A percentile compares a stretch with the other conserved stretches of the same genome.
Conservation (phyloP, 2,329 filamentous ascomycete genomes). For the Hawksworthiomyces lignivorus region DNA sequence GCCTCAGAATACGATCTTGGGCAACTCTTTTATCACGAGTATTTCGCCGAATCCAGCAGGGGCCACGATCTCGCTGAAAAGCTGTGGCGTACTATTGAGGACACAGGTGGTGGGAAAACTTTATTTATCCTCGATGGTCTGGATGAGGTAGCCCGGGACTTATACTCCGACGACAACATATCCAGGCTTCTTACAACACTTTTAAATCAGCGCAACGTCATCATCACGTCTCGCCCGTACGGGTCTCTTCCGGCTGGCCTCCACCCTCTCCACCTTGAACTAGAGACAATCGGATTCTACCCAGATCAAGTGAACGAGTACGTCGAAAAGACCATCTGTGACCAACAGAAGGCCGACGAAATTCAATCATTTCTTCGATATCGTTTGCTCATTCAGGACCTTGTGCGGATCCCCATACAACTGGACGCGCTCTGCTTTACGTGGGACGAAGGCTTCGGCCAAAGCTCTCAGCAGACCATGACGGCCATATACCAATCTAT, state of each 20-base stretch:
- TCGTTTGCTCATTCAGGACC: conserved; percentile 24
- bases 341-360: too few species aligned
- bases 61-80: too few species aligned
- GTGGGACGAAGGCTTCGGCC: conserved; percentile 22
- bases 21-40: too few species aligned
- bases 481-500: conserved; percentile 28
- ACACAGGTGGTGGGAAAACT: too few species aligned
- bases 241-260: conserved; percentile 9
- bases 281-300: conserved; percentile 33
- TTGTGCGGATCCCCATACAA: conserved; percentile 36
- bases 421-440: conserved; percentile 35
- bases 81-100: too few species aligned
- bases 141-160: too few species aligned
- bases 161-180: too few species aligned
- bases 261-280: conserved; percentile 26
- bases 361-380: conserved; percentile 26
- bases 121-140: too few species aligned
- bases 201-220: conserved; percentile 26
- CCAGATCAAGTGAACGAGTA: conserved; percentile 27
- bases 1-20: too few species aligned
- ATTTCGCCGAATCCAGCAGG: too few species aligned
- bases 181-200: too few species aligned
- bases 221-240: conserved; percentile 33
- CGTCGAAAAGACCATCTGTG: conserved; percentile 19
- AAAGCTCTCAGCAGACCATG: conserved; percentile 25